phyloP scores from a whole-genome alignment of 202 grass and related monocot genomes.

The Eragrostis tef region DNA sequence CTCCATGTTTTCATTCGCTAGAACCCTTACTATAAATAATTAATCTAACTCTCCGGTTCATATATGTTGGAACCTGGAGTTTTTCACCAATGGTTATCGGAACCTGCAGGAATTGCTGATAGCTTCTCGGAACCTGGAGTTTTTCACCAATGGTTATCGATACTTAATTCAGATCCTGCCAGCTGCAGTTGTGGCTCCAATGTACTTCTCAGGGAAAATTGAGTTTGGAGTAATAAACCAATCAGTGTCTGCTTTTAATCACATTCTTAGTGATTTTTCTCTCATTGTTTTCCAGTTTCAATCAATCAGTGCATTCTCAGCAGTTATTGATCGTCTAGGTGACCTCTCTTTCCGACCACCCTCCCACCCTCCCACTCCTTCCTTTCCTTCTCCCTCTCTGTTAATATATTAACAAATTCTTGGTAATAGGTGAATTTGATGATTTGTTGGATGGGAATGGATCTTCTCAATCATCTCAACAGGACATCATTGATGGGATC shows the following conservation, averaged over 20 bases:
- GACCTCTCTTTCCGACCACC: slow-evolving; percentile 7
- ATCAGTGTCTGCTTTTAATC: slow-evolving; percentile 96
- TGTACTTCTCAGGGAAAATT: slow-evolving; percentile 96
- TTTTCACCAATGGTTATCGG: slow-evolving; percentile 90
- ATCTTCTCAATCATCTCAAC: slow-evolving; percentile 48
- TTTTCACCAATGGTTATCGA: slow-evolving; percentile 91
- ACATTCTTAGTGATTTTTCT: slow-evolving; percentile 97
- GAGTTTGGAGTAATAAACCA: slow-evolving; percentile 99
- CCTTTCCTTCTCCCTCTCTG: background rate
- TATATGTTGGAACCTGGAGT: slow-evolving; percentile 69
- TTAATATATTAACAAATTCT: slow-evolving; percentile 26
- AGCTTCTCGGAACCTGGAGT: slow-evolving; percentile 90
- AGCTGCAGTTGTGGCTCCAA: slow-evolving; percentile 95
- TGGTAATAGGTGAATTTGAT: slow-evolving; percentile 82
- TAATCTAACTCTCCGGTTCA: background rate
- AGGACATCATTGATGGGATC: slow-evolving; percentile 57
- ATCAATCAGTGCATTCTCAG: slow-evolving; percentile 96
- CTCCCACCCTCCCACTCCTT: slow-evolving; percentile 11
- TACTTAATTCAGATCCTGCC: slow-evolving; percentile 98
- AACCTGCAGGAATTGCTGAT: slow-evolving; percentile 92
- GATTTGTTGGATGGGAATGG: slow-evolving; percentile 76
- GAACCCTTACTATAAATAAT: background rate
- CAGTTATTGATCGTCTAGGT: slow-evolving; percentile 96
- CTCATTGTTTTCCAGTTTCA: slow-evolving; percentile 97
- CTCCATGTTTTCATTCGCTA: background rate